These are phyloP conservation scores for Syncephalastrum racemosum DNA, from an alignment of 371 early-diverging fungal species.

Conservation along the genomic window DNA sequence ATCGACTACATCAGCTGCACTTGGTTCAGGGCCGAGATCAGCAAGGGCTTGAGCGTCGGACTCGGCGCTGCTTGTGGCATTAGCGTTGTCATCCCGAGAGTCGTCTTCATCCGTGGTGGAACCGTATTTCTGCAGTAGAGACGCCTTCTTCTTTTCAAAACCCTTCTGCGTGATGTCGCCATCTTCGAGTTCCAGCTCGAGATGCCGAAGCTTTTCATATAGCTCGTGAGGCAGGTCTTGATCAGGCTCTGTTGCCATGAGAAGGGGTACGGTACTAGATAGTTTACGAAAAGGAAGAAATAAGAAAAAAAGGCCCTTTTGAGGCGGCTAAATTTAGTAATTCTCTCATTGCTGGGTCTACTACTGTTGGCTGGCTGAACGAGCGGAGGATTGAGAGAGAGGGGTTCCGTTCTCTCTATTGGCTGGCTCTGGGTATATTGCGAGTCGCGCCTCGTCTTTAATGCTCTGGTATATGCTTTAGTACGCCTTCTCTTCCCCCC, in stretches of 20 bases:
- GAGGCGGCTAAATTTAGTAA: too few species aligned
- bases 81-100: neutral
- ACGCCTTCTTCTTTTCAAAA: conserved; percentile 56
- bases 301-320: too few species aligned
- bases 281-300: too few species aligned
- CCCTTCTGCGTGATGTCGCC: conserved; percentile 74
- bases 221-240: conserved; percentile 43
- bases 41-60: conserved; percentile 5
- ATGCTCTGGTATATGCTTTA: too few species aligned
- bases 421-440: too few species aligned
- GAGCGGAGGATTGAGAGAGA: too few species aligned
- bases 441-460: too few species aligned
- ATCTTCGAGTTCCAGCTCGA: conserved; percentile 61
- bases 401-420: too few species aligned
- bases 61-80: neutral
- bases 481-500: too few species aligned
- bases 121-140: conserved; percentile 26
- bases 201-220: conserved; percentile 43
- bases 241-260: conserved; percentile 16
- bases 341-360: too few species aligned
- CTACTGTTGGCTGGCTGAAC: too few species aligned
- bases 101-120: neutral
- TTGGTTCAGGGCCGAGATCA: conserved; percentile 46
- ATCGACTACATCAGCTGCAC: conserved; percentile 54
- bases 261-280: too few species aligned